phyloP scores from a whole-genome alignment of 441 rosid genomes.

The Biscutella laevigata region DNA sequence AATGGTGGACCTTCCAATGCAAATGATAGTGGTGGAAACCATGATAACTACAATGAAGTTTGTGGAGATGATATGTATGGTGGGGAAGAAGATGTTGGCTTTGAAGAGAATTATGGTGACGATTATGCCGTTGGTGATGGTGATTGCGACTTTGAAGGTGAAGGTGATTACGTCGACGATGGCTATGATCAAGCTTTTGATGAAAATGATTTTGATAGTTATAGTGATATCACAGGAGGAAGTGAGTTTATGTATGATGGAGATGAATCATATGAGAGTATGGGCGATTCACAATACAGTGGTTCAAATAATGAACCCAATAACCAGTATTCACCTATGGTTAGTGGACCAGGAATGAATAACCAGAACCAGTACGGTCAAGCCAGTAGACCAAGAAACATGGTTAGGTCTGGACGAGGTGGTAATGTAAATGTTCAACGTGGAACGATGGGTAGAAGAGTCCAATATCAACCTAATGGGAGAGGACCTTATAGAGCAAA shows the following conservation, averaged over 20 bases:
- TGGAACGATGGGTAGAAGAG: constrained; percentile 4
- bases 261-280: constrained; percentile 4
- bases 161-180: background rate
- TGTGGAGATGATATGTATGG: background rate
- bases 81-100: background rate
- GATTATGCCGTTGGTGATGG: background rate
- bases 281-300: constrained; percentile 1
- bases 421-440: constrained; percentile 9
- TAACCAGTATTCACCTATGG: constrained; percentile 10
- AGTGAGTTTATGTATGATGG: constrained; percentile 21
- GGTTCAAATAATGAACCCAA: background rate
- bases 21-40: constrained; percentile 8
- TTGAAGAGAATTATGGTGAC: constrained; percentile 5
- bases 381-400: background rate
- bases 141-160: constrained; percentile 7
- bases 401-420: constrained; percentile 13
- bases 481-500: background rate
- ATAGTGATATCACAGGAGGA: constrained; percentile 7
- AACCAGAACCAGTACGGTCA: constrained; percentile 14
- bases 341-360: constrained; percentile 1
- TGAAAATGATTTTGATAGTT: constrained; percentile 15
- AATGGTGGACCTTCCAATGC: constrained; percentile 9
- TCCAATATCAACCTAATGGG: constrained; percentile 12
- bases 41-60: constrained; percentile 16
- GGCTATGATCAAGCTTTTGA: constrained; percentile 11